Conservation (phyloP, 768 basidiomycete species). For the Amanita rimosa region DNA sequence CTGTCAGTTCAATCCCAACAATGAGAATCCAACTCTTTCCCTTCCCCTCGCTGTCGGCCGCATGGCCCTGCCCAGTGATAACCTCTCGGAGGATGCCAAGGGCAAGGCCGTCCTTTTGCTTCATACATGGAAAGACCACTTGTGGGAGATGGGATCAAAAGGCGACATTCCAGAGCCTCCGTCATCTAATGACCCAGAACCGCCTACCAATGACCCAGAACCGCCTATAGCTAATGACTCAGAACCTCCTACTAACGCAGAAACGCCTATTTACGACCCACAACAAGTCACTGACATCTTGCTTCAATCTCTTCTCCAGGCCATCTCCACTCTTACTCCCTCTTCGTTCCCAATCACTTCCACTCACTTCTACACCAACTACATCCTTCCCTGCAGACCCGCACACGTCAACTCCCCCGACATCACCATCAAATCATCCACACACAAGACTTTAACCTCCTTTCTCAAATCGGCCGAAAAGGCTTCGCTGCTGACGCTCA, state of each 20-base stretch:
- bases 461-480: constrained; percentile 78
- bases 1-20: constrained; percentile 30
- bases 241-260: constrained; percentile 10
- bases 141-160: constrained; percentile 69
- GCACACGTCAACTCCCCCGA: not conserved
- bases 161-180: constrained; percentile 34
- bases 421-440: constrained; percentile 70
- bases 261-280: constrained; percentile 13
- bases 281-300: constrained; percentile 50
- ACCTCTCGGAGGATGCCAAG: constrained; percentile 35
- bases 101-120: constrained; percentile 69
- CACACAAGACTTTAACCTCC: constrained; percentile 68
- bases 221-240: no score
- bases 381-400: constrained; percentile 75
- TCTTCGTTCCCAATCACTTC: constrained; percentile 66
- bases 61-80: constrained; percentile 46
- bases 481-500: constrained; percentile 57
- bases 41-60: constrained; percentile 69
- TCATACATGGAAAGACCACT: constrained; percentile 68
- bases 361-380: constrained; percentile 62
- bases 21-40: constrained; percentile 24
- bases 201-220: no score
- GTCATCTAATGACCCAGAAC: no score
- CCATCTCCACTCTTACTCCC: constrained; percentile 34
- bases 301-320: constrained; percentile 52